These are phyloP conservation scores for Blastocystis sp. DNA, from an alignment of 352 stramenopile genomes.

Conservation along the genomic window DNA sequence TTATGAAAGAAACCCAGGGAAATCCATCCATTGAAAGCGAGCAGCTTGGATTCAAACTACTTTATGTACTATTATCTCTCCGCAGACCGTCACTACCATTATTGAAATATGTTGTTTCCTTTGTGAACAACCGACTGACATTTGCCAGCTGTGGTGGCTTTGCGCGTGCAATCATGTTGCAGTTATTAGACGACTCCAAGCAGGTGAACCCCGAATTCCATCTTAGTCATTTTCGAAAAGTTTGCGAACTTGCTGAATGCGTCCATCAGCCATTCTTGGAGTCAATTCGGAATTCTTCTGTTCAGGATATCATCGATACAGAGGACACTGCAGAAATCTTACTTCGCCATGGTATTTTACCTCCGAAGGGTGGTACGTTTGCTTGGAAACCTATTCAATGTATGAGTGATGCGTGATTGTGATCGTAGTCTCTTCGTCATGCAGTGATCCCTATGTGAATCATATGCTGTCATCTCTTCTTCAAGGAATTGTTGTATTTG, in stretches of 20 bases:
- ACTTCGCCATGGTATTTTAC: constrained; percentile 10
- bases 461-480: constrained; percentile 1
- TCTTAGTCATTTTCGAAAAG: background rate
- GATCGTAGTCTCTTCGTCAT: background rate
- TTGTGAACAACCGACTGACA: background rate
- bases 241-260: background rate
- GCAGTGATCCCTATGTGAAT: background rate
- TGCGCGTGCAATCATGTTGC: background rate
- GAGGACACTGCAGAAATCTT: background rate
- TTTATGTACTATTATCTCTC: background rate
- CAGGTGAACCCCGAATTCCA: background rate
- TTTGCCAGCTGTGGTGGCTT: background rate
- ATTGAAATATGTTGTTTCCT: constrained; percentile 26
- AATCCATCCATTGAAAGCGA: background rate
- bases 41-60: background rate
- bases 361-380: background rate
- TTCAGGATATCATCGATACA: background rate
- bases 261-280: background rate
- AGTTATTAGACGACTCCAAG: background rate
- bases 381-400: background rate
- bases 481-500: background rate
- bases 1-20: constrained; percentile 17
- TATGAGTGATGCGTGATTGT: background rate
- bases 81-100: background rate
- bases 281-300: background rate